Evolutionary conservation across 176 grass and related monocot genomes (phyloP).

Genomic region (Zoysia pacifica): DNA sequence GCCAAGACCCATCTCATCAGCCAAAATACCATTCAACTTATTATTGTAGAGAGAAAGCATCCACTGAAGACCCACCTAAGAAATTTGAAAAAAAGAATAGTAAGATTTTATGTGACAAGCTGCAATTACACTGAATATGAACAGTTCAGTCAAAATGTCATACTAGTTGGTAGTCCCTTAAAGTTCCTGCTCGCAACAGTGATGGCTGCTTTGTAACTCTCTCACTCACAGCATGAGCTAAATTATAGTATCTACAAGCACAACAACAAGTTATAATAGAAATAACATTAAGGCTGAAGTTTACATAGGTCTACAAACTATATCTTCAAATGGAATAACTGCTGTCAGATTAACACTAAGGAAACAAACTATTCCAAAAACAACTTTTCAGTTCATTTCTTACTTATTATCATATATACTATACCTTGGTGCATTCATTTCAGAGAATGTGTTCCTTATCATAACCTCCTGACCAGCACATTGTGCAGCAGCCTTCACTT

Average conservation of each 20-base stretch:
- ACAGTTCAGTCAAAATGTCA: constrained; percentile 35
- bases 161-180: constrained; percentile 99
- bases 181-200: constrained; percentile 80
- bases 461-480: constrained; percentile 97
- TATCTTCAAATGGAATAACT: constrained; percentile 19
- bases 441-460: constrained; percentile 96
- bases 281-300: not conserved
- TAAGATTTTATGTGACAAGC: constrained; percentile 23
- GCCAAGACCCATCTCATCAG: constrained; percentile 99
- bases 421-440: constrained; percentile 98
- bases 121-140: constrained; percentile 18
- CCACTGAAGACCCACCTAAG: constrained; percentile 96
- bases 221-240: constrained; percentile 98
- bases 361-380: not conserved
- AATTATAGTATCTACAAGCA: constrained; percentile 81
- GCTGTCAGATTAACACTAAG: not conserved
- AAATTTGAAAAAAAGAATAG: constrained; percentile 21
- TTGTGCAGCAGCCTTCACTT: constrained; percentile 84
- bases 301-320: not conserved
- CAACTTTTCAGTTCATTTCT: constrained; percentile 26
- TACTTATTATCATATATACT: constrained; percentile 91
- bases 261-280: not conserved
- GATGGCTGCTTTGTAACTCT: constrained; percentile 88
- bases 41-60: constrained; percentile 99
- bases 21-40: constrained; percentile 98